A percentile compares a stretch with the other conserved stretches of the same genome.
These are phyloP conservation scores for Microbotryum scabiosae DNA, from an alignment of 1,284 basidiomycete genomes.

Conservation along the genomic window DNA sequence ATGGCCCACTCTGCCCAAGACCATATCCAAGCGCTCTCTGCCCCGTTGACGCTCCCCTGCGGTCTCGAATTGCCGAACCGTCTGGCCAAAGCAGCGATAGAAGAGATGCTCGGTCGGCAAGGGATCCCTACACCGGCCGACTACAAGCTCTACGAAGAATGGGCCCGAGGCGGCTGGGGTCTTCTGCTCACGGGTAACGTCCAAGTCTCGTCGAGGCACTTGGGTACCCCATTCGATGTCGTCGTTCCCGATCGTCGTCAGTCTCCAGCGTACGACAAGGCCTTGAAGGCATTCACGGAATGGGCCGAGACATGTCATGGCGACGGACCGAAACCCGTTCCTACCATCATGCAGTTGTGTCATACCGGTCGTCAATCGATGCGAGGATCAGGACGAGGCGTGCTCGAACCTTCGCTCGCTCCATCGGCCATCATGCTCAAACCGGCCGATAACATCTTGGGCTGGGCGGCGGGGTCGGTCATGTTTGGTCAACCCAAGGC, in stretches of 20 bases:
- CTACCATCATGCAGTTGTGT: slow-evolving; percentile 63
- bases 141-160: slow-evolving; percentile 60
- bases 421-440: slow-evolving; percentile 59
- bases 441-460: slow-evolving; percentile 41
- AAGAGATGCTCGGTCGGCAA: slow-evolving; percentile 65
- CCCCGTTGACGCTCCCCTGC: slow-evolving; percentile 51
- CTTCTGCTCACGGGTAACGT: slow-evolving; percentile 76
- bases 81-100: slow-evolving; percentile 65
- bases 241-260: slow-evolving; percentile 50
- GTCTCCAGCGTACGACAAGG: slow-evolving; percentile 39
- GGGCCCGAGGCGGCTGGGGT: slow-evolving; percentile 74
- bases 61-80: slow-evolving; percentile 45
- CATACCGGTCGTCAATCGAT: slow-evolving; percentile 81
- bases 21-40: slow-evolving; percentile 39
- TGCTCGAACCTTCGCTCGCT: slow-evolving; percentile 56
- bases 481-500: slow-evolving; percentile 58
- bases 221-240: slow-evolving; percentile 73
- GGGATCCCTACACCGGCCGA: slow-evolving; percentile 62
- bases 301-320: slow-evolving; percentile 52
- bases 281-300: slow-evolving; percentile 46
- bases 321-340: slow-evolving; percentile 26
- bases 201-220: slow-evolving; percentile 61
- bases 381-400: slow-evolving; percentile 56
- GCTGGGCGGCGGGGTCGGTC: slow-evolving; percentile 46
- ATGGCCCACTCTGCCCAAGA: not conserved